phyloP scores from a whole-genome alignment of 371 early-diverging fungal species.

The Mortierella sp. region DNA sequence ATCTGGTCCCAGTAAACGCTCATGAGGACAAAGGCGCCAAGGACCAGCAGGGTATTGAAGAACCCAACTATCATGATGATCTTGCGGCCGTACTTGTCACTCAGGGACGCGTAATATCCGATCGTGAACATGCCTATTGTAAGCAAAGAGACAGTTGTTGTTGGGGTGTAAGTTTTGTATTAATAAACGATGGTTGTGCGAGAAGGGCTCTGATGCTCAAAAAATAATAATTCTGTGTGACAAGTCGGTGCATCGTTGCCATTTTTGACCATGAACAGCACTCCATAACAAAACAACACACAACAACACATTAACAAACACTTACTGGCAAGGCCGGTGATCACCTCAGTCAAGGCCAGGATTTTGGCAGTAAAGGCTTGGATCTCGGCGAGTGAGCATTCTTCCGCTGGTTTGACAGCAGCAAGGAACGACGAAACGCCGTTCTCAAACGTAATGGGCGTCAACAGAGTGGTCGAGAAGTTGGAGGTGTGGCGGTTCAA shows the following conservation, averaged over 20 bases:
- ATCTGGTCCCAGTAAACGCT: slow-evolving; percentile 44
- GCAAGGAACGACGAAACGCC: neutral
- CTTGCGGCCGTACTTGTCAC: slow-evolving; percentile 43
- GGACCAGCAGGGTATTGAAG: slow-evolving; percentile 15
- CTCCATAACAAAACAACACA: neutral
- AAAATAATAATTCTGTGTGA: slow-evolving; percentile 6
- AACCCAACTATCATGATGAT: slow-evolving; percentile 22
- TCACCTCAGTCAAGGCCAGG: slow-evolving; percentile 36
- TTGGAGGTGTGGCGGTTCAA: slow-evolving; percentile 36
- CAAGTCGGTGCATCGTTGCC: slow-evolving; percentile 3
- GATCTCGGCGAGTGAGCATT: slow-evolving; percentile 36
- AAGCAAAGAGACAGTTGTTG: neutral
- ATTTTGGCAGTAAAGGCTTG: slow-evolving; percentile 46
- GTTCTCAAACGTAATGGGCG: neutral
- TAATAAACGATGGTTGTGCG: neutral
- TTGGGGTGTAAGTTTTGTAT: neutral
- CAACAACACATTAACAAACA: neutral
- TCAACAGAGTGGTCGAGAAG: neutral
- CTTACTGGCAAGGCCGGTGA: slow-evolving; percentile 44
- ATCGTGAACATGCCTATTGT: slow-evolving; percentile 29
- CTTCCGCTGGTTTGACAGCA: slow-evolving; percentile 12
- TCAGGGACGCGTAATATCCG: slow-evolving; percentile 48
- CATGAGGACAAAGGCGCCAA: slow-evolving; percentile 21
- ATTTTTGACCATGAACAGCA: slow-evolving; percentile 2
- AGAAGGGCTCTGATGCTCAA: neutral